phyloP scores from a whole-genome alignment of 169 alveolate genomes.

The Blepharisma undulans region DNA sequence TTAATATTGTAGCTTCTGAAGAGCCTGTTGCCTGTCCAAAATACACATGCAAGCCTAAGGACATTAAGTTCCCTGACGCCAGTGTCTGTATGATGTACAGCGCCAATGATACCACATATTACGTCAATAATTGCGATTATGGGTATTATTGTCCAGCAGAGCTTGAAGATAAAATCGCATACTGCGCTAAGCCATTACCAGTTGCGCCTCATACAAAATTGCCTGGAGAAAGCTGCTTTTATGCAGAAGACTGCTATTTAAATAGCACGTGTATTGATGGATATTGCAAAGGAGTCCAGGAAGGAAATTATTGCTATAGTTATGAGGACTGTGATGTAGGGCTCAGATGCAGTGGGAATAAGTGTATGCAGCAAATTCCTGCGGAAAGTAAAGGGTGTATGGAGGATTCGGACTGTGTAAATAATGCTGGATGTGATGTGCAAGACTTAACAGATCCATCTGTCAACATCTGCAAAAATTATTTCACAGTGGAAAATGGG shows the following conservation, averaged over 20 bases:
- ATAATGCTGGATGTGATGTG: neutral
- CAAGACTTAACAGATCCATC: neutral
- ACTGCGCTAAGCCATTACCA: neutral
- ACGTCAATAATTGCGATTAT: neutral
- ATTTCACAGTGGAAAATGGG: neutral
- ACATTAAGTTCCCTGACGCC: neutral
- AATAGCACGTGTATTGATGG: neutral
- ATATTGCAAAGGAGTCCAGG: neutral
- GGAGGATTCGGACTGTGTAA: neutral
- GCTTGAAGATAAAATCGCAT: neutral
- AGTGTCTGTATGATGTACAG: neutral
- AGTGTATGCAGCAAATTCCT: neutral
- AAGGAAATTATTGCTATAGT: neutral
- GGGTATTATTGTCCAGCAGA: neutral
- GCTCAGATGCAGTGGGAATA: neutral
- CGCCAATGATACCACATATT: neutral
- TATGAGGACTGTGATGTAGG: slow-evolving; percentile 16
- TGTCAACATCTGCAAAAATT: neutral
- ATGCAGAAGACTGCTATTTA: neutral
- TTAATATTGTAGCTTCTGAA: neutral
- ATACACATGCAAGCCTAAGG: neutral
- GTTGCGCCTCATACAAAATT: neutral
- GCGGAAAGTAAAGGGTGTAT: neutral
- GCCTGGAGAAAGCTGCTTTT: slow-evolving; percentile 22
- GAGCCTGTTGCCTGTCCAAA: neutral